A percentile compares a stretch with the other conserved stretches of the same genome.
These are phyloP conservation scores for Mycena venus DNA, from an alignment of 768 basidiomycete genomes.

Conservation along the genomic window DNA sequence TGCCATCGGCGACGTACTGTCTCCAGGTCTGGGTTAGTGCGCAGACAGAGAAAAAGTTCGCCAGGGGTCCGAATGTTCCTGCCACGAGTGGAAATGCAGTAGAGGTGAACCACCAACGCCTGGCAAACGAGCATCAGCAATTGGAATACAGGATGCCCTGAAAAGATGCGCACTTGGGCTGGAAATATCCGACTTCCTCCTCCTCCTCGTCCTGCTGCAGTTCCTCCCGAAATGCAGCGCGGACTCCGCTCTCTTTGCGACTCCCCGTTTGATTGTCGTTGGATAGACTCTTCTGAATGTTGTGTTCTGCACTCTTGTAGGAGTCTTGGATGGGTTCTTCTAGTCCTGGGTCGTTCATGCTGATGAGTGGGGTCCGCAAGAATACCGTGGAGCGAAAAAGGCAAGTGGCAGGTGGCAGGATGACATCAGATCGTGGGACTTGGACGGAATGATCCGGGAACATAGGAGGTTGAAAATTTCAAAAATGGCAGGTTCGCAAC, in stretches of 20 bases:
- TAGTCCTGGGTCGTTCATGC: constrained; percentile 45
- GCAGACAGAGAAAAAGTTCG: constrained; percentile 55
- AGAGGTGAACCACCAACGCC: constrained; percentile 57
- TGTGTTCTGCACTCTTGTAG: constrained; percentile 21
- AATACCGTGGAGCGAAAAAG: not conserved
- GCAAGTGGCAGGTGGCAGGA: too few species aligned
- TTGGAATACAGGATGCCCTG: not conserved
- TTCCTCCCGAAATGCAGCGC: constrained; percentile 35
- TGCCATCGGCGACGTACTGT: constrained; percentile 32
- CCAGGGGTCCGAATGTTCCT: constrained; percentile 57
- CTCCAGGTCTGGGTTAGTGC: constrained; percentile 53
- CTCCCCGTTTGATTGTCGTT: not conserved
- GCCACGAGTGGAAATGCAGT: constrained; percentile 57
- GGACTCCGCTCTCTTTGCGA: not conserved
- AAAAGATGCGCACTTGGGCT: constrained; percentile 34
- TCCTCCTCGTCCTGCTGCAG: constrained; percentile 53
- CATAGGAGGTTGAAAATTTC: not conserved
- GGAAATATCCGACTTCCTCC: constrained; percentile 41
- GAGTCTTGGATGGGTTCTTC: constrained; percentile 37
- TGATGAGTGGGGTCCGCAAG: not conserved
- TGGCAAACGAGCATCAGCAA: constrained; percentile 19
- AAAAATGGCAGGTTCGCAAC: too few species aligned
- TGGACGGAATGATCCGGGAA: not conserved
- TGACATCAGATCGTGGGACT: too few species aligned
- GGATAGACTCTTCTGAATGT: constrained; percentile 6